Evolutionary conservation across 345 rosid species (phyloP).

Genomic region (Anastatica hierochuntica): DNA sequence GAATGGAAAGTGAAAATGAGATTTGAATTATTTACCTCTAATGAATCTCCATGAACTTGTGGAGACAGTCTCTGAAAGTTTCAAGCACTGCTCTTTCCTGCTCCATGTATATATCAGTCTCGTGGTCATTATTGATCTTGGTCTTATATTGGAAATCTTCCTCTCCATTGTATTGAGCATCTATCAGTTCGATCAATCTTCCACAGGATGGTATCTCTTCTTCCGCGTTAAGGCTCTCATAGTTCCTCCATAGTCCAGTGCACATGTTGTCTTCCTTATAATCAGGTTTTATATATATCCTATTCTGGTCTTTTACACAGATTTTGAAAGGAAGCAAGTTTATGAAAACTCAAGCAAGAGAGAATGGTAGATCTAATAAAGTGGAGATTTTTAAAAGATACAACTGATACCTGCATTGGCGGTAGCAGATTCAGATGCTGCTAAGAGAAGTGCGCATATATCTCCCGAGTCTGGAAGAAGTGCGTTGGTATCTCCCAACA

Average conservation of each 20-base stretch:
- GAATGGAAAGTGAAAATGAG: neutral
- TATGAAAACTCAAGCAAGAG: neutral
- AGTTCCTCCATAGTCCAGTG: neutral
- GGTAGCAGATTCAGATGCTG: conserved; percentile 11
- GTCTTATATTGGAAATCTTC: neutral
- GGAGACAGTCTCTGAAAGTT: conserved; percentile 31
- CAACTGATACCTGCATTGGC: conserved; percentile 14
- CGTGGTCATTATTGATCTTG: neutral
- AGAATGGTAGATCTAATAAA: neutral
- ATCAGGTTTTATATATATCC: neutral
- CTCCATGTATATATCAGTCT: conserved; percentile 11
- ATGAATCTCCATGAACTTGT: conserved; percentile 21
- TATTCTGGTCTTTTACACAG: conserved; percentile 7
- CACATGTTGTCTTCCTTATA: neutral
- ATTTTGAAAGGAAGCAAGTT: neutral
- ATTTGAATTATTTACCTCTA: conserved; percentile 19
- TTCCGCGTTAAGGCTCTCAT: conserved; percentile 4
- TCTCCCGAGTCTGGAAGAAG: conserved; percentile 1
- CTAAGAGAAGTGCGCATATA: conserved; percentile 11
- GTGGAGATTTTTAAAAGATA: neutral
- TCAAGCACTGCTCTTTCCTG: conserved; percentile 36
- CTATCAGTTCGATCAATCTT: conserved; percentile 19
- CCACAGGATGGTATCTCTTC: conserved; percentile 8
- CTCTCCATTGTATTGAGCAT: conserved; percentile 19
- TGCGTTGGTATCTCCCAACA: conserved; percentile 1